Conservation (phyloP, 2,329 filamentous ascomycete genomes). For the Aureobasidium zeae region DNA sequence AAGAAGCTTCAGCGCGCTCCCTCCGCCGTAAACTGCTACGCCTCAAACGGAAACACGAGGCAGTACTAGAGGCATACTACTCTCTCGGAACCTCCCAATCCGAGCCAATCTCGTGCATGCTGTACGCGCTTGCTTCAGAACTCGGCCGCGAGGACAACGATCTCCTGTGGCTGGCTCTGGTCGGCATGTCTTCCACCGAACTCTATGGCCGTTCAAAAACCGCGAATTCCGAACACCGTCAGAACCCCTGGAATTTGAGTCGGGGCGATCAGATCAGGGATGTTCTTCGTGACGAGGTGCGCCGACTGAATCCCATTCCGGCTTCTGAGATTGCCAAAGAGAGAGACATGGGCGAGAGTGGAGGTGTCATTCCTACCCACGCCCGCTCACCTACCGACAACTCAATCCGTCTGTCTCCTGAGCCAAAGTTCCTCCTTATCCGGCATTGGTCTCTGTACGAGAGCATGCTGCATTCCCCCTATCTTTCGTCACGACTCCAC, state of each 20-base stretch:
- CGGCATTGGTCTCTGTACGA: constrained; percentile 97
- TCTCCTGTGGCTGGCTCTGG: constrained; percentile 85
- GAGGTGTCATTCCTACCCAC: constrained; percentile 79
- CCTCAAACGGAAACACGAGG: constrained; percentile 68
- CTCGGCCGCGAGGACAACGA: constrained; percentile 95
- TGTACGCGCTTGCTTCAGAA: constrained; percentile 91
- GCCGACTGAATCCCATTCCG: constrained; percentile 77
- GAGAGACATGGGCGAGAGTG: constrained; percentile 53
- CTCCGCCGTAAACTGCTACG: constrained; percentile 65
- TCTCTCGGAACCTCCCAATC: constrained; percentile 80
- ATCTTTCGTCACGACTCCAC: constrained; percentile 81
- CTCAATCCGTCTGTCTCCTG: constrained; percentile 82
- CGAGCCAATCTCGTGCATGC: constrained; percentile 86
- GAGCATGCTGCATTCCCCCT: constrained; percentile 95
- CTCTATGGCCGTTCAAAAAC: constrained; percentile 65
- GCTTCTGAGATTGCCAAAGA: constrained; percentile 49
- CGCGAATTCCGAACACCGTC: constrained; percentile 33
- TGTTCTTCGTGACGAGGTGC: constrained; percentile 83
- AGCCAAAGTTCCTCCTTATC: constrained; percentile 85
- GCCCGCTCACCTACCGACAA: constrained; percentile 84
- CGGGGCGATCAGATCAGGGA: constrained; percentile 77
- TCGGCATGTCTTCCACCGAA: constrained; percentile 90
- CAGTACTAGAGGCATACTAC: constrained; percentile 72
- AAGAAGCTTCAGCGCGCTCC: constrained; percentile 58
- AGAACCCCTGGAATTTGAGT: constrained; percentile 27